Percentiles rank a stretch among this genome's conserved stretches.
Evolutionary conservation across 2,329 filamentous ascomycete species (phyloP).

Genomic region (Apiospora hydei): DNA sequence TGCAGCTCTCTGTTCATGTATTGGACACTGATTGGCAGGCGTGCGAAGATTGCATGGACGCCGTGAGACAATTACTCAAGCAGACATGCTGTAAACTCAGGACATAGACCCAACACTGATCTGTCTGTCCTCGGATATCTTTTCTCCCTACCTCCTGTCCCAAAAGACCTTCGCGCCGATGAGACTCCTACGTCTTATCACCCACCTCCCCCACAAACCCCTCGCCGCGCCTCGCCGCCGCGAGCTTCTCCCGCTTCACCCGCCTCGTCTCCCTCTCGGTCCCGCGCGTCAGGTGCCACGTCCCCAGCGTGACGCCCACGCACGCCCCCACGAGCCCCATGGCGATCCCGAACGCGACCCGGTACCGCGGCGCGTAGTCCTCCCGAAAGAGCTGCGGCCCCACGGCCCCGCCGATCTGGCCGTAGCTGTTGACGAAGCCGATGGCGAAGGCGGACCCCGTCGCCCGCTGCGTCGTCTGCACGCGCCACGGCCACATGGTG

Average conservation of each 20-base stretch:
- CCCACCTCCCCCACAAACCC: slow-evolving; percentile 21
- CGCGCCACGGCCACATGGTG: slow-evolving; percentile 61
- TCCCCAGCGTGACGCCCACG: slow-evolving; percentile 41
- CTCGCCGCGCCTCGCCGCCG: slow-evolving; percentile 49
- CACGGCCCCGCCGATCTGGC: slow-evolving; percentile 56
- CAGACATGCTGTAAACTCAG: too few relatives aligned
- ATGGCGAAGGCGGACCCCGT: slow-evolving; percentile 59
- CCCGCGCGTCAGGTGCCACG: background rate
- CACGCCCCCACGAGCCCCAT: slow-evolving; percentile 54
- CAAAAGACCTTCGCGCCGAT: background rate
- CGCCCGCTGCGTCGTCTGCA: slow-evolving; percentile 53
- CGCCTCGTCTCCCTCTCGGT: slow-evolving; percentile 52
- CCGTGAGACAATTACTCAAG: too few relatives aligned
- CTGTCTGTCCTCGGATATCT: too few relatives aligned
- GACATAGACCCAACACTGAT: too few relatives aligned
- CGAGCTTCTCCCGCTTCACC: slow-evolving; percentile 50
- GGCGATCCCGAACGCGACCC: slow-evolving; percentile 50
- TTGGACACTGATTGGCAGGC: too few relatives aligned
- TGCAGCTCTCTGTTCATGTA: background rate
- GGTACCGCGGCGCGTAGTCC: slow-evolving; percentile 54
- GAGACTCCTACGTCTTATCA: background rate
- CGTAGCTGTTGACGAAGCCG: slow-evolving; percentile 58
- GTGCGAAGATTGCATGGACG: too few relatives aligned
- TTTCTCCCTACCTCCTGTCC: background rate
- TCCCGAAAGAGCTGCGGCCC: slow-evolving; percentile 55